Conservation (phyloP, 2,329 filamentous ascomycete species). For the Ceratocystis huliohia region DNA sequence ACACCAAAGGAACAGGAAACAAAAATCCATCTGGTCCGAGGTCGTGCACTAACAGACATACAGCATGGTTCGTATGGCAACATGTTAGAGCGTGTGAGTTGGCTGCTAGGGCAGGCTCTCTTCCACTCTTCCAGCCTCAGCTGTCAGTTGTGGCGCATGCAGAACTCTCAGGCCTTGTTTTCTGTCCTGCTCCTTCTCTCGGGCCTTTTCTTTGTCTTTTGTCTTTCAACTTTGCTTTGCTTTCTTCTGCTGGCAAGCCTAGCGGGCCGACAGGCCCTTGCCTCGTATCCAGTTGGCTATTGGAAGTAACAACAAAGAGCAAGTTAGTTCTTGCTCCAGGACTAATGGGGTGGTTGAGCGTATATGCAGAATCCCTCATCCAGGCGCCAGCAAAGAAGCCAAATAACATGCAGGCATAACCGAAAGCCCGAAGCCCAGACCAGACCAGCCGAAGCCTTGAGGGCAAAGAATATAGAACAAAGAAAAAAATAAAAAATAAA, state of each 20-base stretch:
- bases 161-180: not conserved
- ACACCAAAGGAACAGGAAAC: not conserved
- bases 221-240: not conserved
- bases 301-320: no score
- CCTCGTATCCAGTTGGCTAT: no score
- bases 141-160: conserved; percentile 10
- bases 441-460: not conserved
- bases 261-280: not conserved
- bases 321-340: no score
- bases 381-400: not conserved
- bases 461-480: no score
- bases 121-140: not conserved
- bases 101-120: not conserved
- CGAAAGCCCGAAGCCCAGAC: not conserved
- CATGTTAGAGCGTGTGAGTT: not conserved
- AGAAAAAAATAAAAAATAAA: no score
- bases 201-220: not conserved
- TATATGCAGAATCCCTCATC: not conserved
- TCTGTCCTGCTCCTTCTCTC: not conserved
- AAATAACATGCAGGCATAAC: not conserved
- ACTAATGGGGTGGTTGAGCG: not conserved
- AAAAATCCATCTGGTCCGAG: not conserved
- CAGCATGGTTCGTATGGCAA: not conserved
- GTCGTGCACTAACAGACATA: not conserved
- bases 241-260: not conserved